Evolutionary conservation across 176 grass and related monocot genomes (phyloP).

Genomic region (Coix lacrymajobi): DNA sequence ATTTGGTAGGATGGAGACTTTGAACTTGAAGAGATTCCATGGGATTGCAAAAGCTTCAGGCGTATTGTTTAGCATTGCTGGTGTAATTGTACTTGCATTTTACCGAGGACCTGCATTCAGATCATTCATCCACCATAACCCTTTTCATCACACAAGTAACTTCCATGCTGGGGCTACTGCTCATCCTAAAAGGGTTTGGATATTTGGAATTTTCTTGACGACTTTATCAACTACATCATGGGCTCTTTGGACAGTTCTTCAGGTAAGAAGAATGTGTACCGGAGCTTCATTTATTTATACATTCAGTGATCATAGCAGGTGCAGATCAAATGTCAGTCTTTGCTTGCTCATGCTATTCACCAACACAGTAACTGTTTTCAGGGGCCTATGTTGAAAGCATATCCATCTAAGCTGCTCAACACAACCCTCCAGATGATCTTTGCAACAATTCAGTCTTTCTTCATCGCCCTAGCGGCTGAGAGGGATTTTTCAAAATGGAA

Average conservation of each 20-base stretch:
- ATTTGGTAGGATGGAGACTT: slow-evolving; percentile 44
- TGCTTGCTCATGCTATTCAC: background rate
- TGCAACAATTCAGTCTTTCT: slow-evolving; percentile 42
- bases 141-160: background rate
- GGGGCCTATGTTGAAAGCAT: slow-evolving; percentile 42
- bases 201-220: slow-evolving; percentile 41
- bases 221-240: slow-evolving; percentile 21
- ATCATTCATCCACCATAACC: slow-evolving; percentile 38
- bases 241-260: slow-evolving; percentile 54
- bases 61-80: slow-evolving; percentile 22
- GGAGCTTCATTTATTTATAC: background rate
- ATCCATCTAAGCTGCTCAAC: slow-evolving; percentile 48
- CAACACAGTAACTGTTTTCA: background rate
- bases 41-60: slow-evolving; percentile 43
- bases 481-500: slow-evolving; percentile 57
- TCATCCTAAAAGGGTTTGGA: slow-evolving; percentile 22
- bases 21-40: slow-evolving; percentile 43
- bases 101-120: slow-evolving; percentile 47
- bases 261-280: slow-evolving; percentile 25
- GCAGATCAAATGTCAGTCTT: background rate
- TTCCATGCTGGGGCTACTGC: background rate
- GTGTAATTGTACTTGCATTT: slow-evolving; percentile 45
- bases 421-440: slow-evolving; percentile 49
- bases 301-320: background rate
- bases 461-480: slow-evolving; percentile 40